Percentiles rank a stretch among this genome's conserved stretches.
These are phyloP conservation scores for Leccinum uliginosum DNA, from an alignment of 768 basidiomycete species.

Conservation along the genomic window DNA sequence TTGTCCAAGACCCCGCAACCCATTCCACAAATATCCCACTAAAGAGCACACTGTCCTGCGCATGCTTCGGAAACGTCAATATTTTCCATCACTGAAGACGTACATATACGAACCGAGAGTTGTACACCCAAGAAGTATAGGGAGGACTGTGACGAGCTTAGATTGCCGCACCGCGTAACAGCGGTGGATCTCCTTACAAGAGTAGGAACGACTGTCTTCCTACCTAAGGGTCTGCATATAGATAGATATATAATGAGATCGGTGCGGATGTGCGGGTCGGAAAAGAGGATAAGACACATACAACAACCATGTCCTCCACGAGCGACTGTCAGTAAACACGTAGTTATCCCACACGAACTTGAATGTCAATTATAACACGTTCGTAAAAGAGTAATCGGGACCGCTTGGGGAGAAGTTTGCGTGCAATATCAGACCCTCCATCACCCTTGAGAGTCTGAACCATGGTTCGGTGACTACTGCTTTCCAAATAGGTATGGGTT, in stretches of 20 bases:
- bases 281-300: conserved; percentile 5
- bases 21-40: conserved; percentile 23
- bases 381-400: conserved; percentile 23
- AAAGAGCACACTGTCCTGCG: conserved; percentile 26
- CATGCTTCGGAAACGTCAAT: conserved; percentile 12
- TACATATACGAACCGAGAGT: conserved; percentile 17
- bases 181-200: conserved; percentile 16
- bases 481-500: too few relatives aligned
- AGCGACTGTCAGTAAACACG: conserved; percentile 21
- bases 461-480: too few relatives aligned
- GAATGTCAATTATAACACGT: conserved; percentile 7
- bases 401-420: too few relatives aligned
- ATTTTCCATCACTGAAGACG: background rate
- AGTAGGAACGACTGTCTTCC: too few relatives aligned
- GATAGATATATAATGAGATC: background rate
- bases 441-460: too few relatives aligned
- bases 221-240: too few relatives aligned
- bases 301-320: conserved; percentile 27
- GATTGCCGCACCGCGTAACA: conserved; percentile 32
- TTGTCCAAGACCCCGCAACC: conserved; percentile 32
- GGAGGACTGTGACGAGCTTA: conserved; percentile 22
- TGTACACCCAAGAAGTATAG: conserved; percentile 26
- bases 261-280: background rate
- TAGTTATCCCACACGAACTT: conserved; percentile 23
- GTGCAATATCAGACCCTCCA: too few relatives aligned